These are phyloP conservation scores for Ophiostoma perfectum DNA, from an alignment of 2,329 filamentous ascomycete species.

Conservation along the genomic window DNA sequence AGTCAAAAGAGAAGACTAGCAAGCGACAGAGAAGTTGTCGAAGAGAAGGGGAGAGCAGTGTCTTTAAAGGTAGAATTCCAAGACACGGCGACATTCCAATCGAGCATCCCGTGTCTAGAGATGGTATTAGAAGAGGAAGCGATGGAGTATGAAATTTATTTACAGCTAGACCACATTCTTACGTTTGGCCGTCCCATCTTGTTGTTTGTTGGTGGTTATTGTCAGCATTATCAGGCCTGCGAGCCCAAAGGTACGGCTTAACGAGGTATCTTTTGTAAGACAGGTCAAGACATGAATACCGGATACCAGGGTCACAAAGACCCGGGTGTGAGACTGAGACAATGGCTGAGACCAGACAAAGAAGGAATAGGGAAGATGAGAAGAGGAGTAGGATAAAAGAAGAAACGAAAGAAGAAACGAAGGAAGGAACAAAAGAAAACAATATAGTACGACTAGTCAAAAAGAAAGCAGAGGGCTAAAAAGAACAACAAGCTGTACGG, in stretches of 20 bases:
- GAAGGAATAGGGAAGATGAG: neutral
- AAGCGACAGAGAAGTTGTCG: neutral
- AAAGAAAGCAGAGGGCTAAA: conserved; percentile 1
- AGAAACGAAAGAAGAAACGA: neutral
- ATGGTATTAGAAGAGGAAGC: neutral
- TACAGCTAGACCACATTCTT: conserved; percentile 2
- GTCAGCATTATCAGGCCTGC: neutral
- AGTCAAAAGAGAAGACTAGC: neutral
- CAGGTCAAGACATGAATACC: conserved; percentile 3
- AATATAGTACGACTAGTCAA: neutral
- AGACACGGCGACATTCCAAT: neutral
- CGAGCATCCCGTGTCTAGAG: neutral
- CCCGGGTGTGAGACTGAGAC: conserved; percentile 5
- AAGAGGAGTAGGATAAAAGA: neutral
- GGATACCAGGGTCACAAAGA: conserved; percentile 1
- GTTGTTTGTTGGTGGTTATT: neutral
- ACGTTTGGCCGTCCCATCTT: neutral
- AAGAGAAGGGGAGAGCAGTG: neutral
- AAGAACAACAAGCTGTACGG: neutral
- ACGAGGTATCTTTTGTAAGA: conserved; percentile 3
- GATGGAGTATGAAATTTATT: neutral
- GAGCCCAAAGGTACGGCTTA: neutral
- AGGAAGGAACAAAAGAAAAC: neutral
- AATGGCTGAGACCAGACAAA: neutral
- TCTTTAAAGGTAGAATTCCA: neutral